Evolutionary conservation across 1,139 yeast species (phyloP), one percentile per base, ranked within the genome.

Genomic region (Yamadazyma sp.): DNA sequence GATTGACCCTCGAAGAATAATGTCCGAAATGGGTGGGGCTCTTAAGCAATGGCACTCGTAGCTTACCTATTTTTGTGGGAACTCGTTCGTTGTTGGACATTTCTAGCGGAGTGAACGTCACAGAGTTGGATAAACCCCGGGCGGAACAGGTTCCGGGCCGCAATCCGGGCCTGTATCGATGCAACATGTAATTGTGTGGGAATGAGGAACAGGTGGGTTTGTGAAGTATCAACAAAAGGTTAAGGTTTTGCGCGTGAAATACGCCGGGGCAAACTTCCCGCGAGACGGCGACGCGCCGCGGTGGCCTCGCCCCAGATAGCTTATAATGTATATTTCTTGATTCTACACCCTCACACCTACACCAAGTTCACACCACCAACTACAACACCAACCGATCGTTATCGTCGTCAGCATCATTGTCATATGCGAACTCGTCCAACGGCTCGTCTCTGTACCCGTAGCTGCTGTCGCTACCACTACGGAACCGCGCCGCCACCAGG

Each of bases 1-100:
- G 71, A 57, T 82, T 87, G 41, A 88, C 87, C 38, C 98, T 69
- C 36, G 87, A 80, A 1, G 88, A 63, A 48, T 69, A 76, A 62
- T 91, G 95, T 6, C 98, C 98, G 30, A 88, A 72, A 56, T 83
- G 87, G 1, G 81, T 73, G 5, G 95, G 94, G 10, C 84, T 82
- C 50, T 80, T 82, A 25, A 77, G 61, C 43, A 87, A 61, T 27
- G 83, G 81, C 6, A 83, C 76, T 32, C 64, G 56, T 22, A 72
- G 55, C 36, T 52, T 56, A 23, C 66, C 68, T 2, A 51, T 39
- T 23, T 42, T 47, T 16, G 40, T 40, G 22, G 50, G 47, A 12
- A 37, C 36, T 12, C 26, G 25, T 7, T 24, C 12, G 12, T 9
- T 27, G 14, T 33, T 25, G 9, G 17, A 9, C 8, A n/a, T 11